Evolutionary conservation across 2,329 filamentous ascomycete species (phyloP), one percentile per base, ranked within the genome.

Genomic region (Beauveria asiatica): DNA sequence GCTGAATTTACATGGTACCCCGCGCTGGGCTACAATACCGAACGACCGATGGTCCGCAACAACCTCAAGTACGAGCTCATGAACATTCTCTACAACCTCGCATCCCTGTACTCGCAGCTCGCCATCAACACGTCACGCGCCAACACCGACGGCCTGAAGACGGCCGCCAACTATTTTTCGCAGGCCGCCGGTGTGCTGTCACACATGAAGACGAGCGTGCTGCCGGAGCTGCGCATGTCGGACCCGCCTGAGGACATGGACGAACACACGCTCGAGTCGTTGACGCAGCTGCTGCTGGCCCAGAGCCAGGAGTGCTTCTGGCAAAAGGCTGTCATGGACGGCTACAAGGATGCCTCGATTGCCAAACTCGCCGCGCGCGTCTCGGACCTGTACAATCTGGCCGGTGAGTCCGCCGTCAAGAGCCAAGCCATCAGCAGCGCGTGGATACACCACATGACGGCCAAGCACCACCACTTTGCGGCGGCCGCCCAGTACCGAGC

Each of bases 291-390:
- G 33, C 85, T 96, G 71, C 81, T 99, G 10, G 93, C 92, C 1
- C 92, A 99, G 71, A 92, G 89, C 30, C 94, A 99, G 70, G 94
- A 99, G 75, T 97, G 92, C 71, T 97, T 94, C 74, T 99, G 94
- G 94, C 89, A 94, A 67, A 97, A 96, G 72, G 93, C 94, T 1
- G 92, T 96, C 61, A 92, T 95, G 77, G 93, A 97, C 70, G 86
- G 87, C 25, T 85, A 96, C 75, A 97, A 96, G 72, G 94, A 99
- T 70, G 89, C 86, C 1, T 90, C 88, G 0, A 96, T 99, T 63
- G 90, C 94, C 2, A 94, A 95, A 71, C 80, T 99, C 19, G 92
- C 94, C 5, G 91, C 91, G 0, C 75, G 91, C 63, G 92, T 97
- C 4, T 95, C 90, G 2, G 94, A 99, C 69, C 83, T 96, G 48